Conservation (phyloP, 1,284 basidiomycete genomes). For the Gomphus bonarii region DNA sequence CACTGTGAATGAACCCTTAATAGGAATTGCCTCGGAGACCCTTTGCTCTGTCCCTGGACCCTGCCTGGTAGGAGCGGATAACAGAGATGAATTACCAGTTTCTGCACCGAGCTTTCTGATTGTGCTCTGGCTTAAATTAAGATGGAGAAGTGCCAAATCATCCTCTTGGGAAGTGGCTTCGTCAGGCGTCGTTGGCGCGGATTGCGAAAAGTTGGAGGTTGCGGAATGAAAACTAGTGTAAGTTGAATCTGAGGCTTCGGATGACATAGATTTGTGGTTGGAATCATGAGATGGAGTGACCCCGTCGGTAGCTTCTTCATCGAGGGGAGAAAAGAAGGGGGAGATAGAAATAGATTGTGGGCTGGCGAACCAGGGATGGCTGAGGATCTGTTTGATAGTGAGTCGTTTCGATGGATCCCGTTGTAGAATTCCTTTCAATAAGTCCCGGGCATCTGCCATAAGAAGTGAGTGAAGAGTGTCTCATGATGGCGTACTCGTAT, state of each 20-base stretch:
- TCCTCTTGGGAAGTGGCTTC: slow-evolving; percentile 29
- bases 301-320: slow-evolving; percentile 14
- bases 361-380: slow-evolving; percentile 85
- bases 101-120: slow-evolving; percentile 17
- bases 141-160: slow-evolving; percentile 24
- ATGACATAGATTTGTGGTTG: slow-evolving; percentile 13
- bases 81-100: neutral
- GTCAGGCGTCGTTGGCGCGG: slow-evolving; percentile 48
- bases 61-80: neutral
- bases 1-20: neutral
- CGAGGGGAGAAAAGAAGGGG: slow-evolving; percentile 25
- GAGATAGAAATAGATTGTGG: slow-evolving; percentile 14
- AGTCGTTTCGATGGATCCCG: slow-evolving; percentile 70
- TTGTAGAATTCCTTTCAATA: slow-evolving; percentile 74
- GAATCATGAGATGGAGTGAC: slow-evolving; percentile 23
- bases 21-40: neutral
- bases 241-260: slow-evolving; percentile 30
- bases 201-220: slow-evolving; percentile 40
- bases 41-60: neutral
- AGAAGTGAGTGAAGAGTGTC: slow-evolving; percentile 1
- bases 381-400: slow-evolving; percentile 78
- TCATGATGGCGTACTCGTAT: neutral
- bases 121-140: slow-evolving; percentile 15
- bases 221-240: slow-evolving; percentile 38
- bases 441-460: slow-evolving; percentile 63